Percentiles rank a stretch among this genome's conserved stretches.
phyloP scores from a whole-genome alignment of 345 rosid genomes.

The Eucalyptus caleyi region DNA sequence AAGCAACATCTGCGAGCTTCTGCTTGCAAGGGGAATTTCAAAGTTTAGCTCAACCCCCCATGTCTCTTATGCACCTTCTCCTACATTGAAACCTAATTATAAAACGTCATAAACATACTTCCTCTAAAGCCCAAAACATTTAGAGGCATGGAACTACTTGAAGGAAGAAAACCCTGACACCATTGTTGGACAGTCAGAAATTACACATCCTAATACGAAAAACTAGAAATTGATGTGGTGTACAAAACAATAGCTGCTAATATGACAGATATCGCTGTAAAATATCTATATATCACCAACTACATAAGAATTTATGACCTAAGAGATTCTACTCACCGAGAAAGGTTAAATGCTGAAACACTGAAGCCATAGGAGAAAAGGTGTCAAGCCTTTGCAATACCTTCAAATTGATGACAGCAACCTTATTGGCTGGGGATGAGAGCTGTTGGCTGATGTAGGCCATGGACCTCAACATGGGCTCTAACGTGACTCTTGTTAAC shows the following conservation, averaged over 20 bases:
- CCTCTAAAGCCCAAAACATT: not conserved
- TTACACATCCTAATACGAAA: not conserved
- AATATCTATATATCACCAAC: not conserved
- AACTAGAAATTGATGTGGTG: not conserved
- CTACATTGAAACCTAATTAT: not conserved
- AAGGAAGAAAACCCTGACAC: not conserved
- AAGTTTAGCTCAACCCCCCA: not conserved
- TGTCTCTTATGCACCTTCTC: not conserved
- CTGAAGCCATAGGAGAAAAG: not conserved
- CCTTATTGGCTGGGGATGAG: slow-evolving; percentile 40
- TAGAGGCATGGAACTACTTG: not conserved
- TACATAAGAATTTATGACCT: not conserved
- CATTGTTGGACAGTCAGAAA: not conserved
- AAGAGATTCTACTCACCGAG: not conserved
- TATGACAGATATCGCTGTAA: not conserved
- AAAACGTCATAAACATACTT: not conserved
- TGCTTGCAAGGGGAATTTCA: not conserved
- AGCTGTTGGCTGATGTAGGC: slow-evolving; percentile 57
- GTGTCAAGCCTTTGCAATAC: slow-evolving; percentile 1
- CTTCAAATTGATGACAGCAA: slow-evolving; percentile 64
- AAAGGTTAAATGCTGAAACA: not conserved
- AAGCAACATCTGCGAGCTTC: not conserved
- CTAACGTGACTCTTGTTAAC: slow-evolving; percentile 41
- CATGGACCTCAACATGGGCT: slow-evolving; percentile 66
- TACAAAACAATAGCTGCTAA: not conserved